Evolutionary conservation across 495 filamentous ascomycete species (phyloP).

Genomic region (Staphylotrichum longicolle): DNA sequence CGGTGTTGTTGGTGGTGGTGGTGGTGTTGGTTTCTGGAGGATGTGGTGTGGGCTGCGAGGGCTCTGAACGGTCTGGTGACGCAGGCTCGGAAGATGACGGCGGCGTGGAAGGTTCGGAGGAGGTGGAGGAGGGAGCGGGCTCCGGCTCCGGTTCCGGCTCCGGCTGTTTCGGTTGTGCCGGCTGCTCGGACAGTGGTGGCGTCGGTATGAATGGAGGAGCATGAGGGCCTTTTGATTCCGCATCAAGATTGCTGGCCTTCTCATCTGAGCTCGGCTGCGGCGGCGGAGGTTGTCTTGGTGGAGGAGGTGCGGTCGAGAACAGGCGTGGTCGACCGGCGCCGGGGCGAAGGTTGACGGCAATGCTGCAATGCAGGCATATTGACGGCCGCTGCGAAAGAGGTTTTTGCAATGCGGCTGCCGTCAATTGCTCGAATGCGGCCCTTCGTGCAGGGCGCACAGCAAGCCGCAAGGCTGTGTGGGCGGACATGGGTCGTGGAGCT

Average conservation of each 20-base stretch:
- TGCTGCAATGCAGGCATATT: slow-evolving; percentile 23
- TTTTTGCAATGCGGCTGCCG: slow-evolving; percentile 3
- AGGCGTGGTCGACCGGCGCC: slow-evolving; percentile 6
- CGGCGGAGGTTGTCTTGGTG: slow-evolving; percentile 15
- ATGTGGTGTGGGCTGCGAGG: not conserved
- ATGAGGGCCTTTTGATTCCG: not conserved
- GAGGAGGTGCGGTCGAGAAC: slow-evolving; percentile 27
- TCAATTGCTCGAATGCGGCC: slow-evolving; percentile 23
- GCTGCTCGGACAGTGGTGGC: not conserved
- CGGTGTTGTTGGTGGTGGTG: slow-evolving; percentile 29
- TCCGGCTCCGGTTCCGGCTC: not conserved
- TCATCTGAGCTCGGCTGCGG: slow-evolving; percentile 1
- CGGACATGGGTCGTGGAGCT: slow-evolving; percentile 33
- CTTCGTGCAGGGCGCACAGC: slow-evolving; percentile 30
- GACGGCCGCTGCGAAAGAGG: not conserved
- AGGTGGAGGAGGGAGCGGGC: not conserved
- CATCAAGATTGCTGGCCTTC: not conserved
- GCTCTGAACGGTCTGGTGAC: not conserved
- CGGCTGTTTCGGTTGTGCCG: not conserved
- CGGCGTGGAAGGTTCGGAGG: not conserved
- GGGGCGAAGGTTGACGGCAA: not conserved
- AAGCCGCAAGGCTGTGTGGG: slow-evolving; percentile 30
- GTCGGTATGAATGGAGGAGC: not conserved
- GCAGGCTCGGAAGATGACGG: not conserved
- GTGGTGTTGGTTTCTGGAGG: slow-evolving; percentile 3